Base-by-base conservation (phyloP, 1,139 yeast species). In the Yamadazyma dendronema region DNA sequence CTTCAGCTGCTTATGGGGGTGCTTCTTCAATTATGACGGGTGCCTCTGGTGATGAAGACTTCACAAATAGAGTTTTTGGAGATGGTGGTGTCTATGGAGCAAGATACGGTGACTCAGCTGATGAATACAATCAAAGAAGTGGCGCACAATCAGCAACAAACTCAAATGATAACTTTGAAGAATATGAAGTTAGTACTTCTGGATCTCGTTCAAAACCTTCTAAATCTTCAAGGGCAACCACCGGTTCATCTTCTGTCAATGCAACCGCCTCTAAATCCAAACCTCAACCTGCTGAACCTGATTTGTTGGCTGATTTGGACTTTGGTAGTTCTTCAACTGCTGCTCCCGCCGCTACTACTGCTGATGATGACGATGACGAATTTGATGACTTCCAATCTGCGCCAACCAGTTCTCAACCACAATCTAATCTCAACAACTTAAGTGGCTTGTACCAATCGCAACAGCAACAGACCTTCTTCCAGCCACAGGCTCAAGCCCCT, bases 361-460 rank as follows among this genome's bases (percentile, higher is more conserved):
- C 48, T 21, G 47, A 52, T 2, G 80, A 69, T 15, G 85, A 80
- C 30, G 95, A 84, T 47, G 97, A 89, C 50, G 97, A 90, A 30
- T 90, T 90, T 61, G 96, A 87, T 48, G 97, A 92, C 50, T 90
- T 90, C 74, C 97, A 90, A 61, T 80, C 86, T 37, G 95, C 96
- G 4, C 76, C 53, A 17, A 38, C 47, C 7, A 19, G 34, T 24
- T 40, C 78, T 57, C 63, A 32, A 67, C 59, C 54, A 61, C 74
- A 43, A 65, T 66, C 46, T 65, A 48, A 32, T 56, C 47, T 31
- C 57, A 49, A 36, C 46, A 42, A 45, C 31, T 36, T 37, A 24
- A 17, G 24, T 4, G 33, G 26, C 24, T 36, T 42, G 23, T 42
- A 39, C 15, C 40, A 38, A 31, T 51, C 44, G 34, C 54, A 40